Evolutionary conservation across 1,284 basidiomycete species (phyloP), one percentile per base, ranked within the genome.

Genomic region (Tausonia pullulans): DNA sequence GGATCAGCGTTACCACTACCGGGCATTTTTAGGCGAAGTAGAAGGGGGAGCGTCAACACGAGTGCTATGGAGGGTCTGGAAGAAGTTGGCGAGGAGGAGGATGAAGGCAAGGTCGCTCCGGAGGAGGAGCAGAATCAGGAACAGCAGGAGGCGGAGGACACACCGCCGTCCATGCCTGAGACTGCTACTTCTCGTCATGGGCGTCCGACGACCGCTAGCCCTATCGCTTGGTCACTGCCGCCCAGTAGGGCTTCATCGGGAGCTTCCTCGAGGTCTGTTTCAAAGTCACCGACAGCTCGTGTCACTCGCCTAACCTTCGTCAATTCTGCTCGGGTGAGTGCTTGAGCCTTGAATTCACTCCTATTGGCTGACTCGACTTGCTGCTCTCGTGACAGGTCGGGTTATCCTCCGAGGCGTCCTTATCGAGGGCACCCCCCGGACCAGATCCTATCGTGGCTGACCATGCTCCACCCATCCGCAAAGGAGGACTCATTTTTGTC

Each of bases 81-180:
- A 11, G 41, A 60, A 48, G 58, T 60, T 16, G 58, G 58, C 46
- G 58, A 60, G 50, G 58, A 60, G n/a, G 58, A 27, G 39, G 27
- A 16, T 2, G 53, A 55, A 55, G 53, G 10, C 6, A 11, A 39
- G 53, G 39, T 55, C 39, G 27, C 27, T 27, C 27, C 27, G 27
- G 27, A 27, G 27, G 27, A 27, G 2, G 27, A 27, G 27, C 27
- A 27, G 27, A 27, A 27, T 27, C 27, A 27, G 27, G 27, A 27
- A 2, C 27, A 27, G 27, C 27, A 27, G 27, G 1, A 27, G 27
- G 27, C 27, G 27, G 27, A 27, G 27, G 27, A 27, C 27, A 27
- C 27, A 27, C 27, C 27, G 27, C 27, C 27, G 27, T 27, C 27
- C 27, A 55, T 27, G 27, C 27, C 27, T 27, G 27, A 27, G 53